Conservation (phyloP, 2,329 filamentous ascomycete genomes). For the Colletotrichum endophyticum region DNA sequence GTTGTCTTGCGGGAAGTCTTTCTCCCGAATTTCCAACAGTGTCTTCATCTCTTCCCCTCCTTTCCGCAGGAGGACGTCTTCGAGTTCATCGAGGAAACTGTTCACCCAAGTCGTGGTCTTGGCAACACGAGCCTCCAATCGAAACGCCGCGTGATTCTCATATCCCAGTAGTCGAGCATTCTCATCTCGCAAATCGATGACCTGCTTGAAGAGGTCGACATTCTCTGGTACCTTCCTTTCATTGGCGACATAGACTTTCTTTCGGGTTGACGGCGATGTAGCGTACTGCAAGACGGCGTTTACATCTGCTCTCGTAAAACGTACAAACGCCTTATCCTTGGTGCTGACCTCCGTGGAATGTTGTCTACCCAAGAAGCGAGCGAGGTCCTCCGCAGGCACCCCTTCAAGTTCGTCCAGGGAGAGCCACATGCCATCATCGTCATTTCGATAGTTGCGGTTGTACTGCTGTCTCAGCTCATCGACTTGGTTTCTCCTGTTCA, state of each 20-base stretch:
- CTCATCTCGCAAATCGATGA: neutral
- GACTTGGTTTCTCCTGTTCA: neutral
- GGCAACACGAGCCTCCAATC: neutral
- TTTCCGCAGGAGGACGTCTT: neutral
- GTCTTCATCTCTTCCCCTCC: rapidly evolving
- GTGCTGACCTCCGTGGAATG: rapidly evolving
- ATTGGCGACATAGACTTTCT: neutral
- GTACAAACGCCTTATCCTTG: neutral
- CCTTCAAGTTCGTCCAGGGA: neutral
- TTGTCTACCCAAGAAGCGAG: neutral
- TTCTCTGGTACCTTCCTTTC: neutral
- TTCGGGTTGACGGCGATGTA: neutral
- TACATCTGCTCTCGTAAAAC: neutral
- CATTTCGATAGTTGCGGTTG: neutral
- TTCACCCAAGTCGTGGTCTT: neutral
- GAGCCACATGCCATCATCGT: neutral
- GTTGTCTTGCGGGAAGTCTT: neutral
- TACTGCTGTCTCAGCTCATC: neutral
- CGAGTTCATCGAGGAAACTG: neutral
- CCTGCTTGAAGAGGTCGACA: neutral
- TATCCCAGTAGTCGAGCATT: neutral
- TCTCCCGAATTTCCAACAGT: rapidly evolving
- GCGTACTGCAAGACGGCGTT: neutral
- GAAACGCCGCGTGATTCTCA: neutral
- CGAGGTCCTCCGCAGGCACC: neutral